phyloP scores from a whole-genome alignment of 805 yeast species.

The Cephaloascus albidus region DNA sequence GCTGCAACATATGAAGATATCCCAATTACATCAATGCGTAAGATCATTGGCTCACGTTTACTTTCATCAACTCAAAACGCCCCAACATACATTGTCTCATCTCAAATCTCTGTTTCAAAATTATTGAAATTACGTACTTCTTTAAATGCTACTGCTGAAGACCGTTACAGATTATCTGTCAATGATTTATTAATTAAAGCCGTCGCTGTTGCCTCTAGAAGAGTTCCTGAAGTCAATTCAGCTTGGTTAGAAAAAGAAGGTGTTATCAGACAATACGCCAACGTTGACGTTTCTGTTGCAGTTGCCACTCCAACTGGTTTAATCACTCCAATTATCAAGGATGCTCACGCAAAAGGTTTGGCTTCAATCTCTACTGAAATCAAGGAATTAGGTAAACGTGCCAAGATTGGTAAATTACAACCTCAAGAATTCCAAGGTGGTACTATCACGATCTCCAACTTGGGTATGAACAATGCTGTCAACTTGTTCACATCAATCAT shows the following conservation, averaged over 20 bases:
- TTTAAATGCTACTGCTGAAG: constrained; percentile 76
- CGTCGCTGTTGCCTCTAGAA: constrained; percentile 76
- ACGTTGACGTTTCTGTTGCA: constrained; percentile 95
- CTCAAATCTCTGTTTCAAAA: constrained; percentile 80
- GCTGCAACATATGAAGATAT: constrained; percentile 65
- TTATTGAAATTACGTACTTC: constrained; percentile 87
- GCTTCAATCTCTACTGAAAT: constrained; percentile 71
- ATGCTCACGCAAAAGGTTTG: constrained; percentile 84
- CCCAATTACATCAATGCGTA: constrained; percentile 88
- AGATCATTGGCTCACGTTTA: constrained; percentile 84
- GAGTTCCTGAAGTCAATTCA: constrained; percentile 91
- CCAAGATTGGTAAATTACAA: constrained; percentile 82
- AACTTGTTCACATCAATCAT: constrained; percentile 89
- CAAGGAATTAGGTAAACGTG: constrained; percentile 93
- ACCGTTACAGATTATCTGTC: constrained; percentile 83
- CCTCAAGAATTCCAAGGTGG: constrained; percentile 99
- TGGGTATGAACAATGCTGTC: constrained; percentile 98
- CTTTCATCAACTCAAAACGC: constrained; percentile 75
- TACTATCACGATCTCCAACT: constrained; percentile 94
- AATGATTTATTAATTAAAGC: constrained; percentile 95
- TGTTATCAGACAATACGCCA: constrained; percentile 83
- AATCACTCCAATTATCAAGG: constrained; percentile 89
- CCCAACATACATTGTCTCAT: constrained; percentile 90
- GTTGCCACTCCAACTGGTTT: constrained; percentile 98
- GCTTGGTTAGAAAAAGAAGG: constrained; percentile 88